A percentile compares a stretch with the other conserved stretches of the same genome.
These are phyloP conservation scores for Aristolochia californica DNA, from an alignment of 164 flowering plant species.

Conservation along the genomic window DNA sequence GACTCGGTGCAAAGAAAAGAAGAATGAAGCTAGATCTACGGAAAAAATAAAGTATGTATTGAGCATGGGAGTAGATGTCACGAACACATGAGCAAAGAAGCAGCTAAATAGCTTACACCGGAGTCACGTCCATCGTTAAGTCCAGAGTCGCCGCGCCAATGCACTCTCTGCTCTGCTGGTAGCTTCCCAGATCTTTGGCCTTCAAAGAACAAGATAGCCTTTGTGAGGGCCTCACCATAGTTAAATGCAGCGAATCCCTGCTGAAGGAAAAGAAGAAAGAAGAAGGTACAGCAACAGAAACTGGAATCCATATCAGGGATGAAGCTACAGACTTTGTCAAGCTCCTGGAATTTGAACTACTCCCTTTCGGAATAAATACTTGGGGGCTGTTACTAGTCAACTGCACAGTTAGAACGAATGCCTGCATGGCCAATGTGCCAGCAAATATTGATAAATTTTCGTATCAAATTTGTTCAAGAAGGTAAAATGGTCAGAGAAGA, in stretches of 20 bases:
- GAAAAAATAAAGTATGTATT: background rate
- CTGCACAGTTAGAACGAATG: no score
- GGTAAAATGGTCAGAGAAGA: no score
- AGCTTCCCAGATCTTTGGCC: constrained; percentile 40
- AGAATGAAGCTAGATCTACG: background rate
- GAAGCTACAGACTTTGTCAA: no score
- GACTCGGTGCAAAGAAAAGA: background rate
- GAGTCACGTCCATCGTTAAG: constrained; percentile 25
- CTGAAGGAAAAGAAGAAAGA: constrained; percentile 2
- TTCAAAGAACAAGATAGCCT: constrained; percentile 33
- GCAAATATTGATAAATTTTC: no score
- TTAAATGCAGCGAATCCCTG: constrained; percentile 14
- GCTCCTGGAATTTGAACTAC: no score
- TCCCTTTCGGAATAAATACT: no score
- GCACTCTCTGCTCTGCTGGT: constrained; percentile 29
- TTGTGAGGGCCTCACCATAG: constrained; percentile 26
- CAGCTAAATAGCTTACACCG: constrained; percentile 15
- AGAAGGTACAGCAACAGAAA: constrained; percentile 1
- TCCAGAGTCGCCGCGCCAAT: constrained; percentile 42
- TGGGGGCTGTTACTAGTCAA: no score
- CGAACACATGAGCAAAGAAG: background rate
- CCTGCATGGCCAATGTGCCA: no score
- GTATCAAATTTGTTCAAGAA: no score
- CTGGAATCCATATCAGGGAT: constrained; percentile 3
- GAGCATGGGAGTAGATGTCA: background rate